Conservation (phyloP, 345 rosid species). For the Ailanthus altissimus region DNA sequence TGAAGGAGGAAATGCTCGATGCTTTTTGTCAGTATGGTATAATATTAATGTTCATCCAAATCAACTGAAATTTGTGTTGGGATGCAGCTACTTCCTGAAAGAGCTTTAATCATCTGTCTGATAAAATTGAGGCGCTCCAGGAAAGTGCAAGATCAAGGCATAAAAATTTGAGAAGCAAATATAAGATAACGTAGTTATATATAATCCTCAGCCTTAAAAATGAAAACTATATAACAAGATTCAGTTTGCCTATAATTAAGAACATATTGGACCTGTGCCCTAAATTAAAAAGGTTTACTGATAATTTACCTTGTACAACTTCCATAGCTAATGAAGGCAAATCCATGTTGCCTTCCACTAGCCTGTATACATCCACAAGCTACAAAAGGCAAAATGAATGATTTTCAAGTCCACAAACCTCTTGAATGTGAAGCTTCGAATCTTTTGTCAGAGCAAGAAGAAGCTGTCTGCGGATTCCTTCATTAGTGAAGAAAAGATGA, state of each 20-base stretch:
- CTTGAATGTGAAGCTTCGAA: conserved; percentile 91
- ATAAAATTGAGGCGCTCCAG: conserved; percentile 78
- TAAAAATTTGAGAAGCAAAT: conserved; percentile 7
- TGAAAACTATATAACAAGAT: background rate
- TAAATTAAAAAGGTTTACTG: background rate
- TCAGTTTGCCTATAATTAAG: background rate
- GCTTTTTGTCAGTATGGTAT: background rate
- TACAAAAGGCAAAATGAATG: conserved; percentile 32
- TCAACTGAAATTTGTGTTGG: background rate
- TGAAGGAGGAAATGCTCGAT: background rate
- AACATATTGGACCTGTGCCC: no score
- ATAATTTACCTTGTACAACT: conserved; percentile 67
- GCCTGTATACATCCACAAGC: conserved; percentile 90
- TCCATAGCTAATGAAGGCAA: conserved; percentile 68
- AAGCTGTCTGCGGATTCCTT: conserved; percentile 88
- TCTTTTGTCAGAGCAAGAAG: conserved; percentile 92
- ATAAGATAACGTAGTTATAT: background rate
- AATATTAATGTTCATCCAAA: background rate
- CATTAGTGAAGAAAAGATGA: conserved; percentile 80
- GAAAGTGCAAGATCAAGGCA: conserved; percentile 52
- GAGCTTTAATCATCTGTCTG: conserved; percentile 45
- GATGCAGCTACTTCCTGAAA: conserved; percentile 18
- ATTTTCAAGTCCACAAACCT: conserved; percentile 43
- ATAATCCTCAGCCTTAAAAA: background rate
- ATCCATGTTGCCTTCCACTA: conserved; percentile 78